These are phyloP conservation scores for Lactarius hengduanensis DNA, from an alignment of 768 basidiomycete species.

Conservation along the genomic window DNA sequence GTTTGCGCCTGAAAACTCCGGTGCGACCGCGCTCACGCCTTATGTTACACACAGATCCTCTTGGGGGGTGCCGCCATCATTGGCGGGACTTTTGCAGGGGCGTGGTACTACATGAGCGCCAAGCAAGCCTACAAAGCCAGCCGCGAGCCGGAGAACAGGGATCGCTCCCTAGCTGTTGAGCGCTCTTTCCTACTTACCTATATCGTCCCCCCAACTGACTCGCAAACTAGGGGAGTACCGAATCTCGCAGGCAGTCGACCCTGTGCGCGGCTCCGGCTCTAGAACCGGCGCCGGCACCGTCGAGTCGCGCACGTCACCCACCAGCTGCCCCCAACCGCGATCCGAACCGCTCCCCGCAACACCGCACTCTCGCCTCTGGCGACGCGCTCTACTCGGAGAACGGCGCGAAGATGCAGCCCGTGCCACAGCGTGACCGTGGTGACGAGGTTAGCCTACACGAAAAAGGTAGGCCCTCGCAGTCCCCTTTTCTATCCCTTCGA, in stretches of 20 bases:
- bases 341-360: conserved; percentile 16
- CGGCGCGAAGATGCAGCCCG: conserved; percentile 17
- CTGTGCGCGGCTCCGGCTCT: background rate
- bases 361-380: background rate
- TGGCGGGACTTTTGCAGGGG: conserved; percentile 11
- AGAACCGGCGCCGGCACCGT: background rate
- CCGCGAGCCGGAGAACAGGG: conserved; percentile 21
- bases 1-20: background rate
- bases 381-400: conserved; percentile 11
- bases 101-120: conserved; percentile 20
- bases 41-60: conserved; percentile 12
- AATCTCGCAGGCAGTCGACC: conserved; percentile 12
- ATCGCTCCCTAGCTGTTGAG: conserved; percentile 22
- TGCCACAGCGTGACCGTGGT: conserved; percentile 19
- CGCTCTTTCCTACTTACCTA: background rate
- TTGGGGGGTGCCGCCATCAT: conserved; percentile 20
- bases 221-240: conserved; percentile 18
- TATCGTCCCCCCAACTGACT: background rate
- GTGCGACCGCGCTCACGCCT: background rate
- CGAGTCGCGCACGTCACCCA: conserved; percentile 4
- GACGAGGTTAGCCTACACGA: conserved; percentile 18
- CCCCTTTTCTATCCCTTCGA: background rate
- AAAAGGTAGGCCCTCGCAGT: conserved; percentile 5
- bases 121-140: conserved; percentile 23
- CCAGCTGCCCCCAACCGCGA: conserved; percentile 9